These are phyloP conservation scores for Pseudopediastrum boryanum DNA, from an alignment of 139 green algal genomes.

Conservation along the genomic window DNA sequence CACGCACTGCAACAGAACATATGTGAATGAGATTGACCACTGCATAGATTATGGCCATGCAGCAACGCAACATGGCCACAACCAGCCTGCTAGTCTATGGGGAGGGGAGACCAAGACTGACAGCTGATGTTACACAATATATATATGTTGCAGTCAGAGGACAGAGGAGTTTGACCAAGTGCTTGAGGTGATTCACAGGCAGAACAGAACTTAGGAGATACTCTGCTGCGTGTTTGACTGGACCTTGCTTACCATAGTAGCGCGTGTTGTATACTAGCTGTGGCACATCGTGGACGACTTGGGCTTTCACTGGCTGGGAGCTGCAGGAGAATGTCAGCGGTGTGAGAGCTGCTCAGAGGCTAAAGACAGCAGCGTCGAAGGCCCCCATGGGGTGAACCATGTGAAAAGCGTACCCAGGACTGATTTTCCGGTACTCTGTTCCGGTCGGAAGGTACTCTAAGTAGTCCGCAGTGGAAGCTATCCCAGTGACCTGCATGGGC, in stretches of 20 bases:
- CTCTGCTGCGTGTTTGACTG: no score
- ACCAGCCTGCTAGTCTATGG: no score
- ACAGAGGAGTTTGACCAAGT: conserved; percentile 4
- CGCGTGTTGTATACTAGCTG: conserved; percentile 80
- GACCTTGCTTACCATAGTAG: conserved; percentile 63
- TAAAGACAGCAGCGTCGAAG: no score
- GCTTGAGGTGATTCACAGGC: not conserved
- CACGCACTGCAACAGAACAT: no score
- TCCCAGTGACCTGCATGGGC: conserved; percentile 41
- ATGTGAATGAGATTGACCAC: not conserved
- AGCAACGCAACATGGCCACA: no score
- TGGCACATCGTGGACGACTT: conserved; percentile 61
- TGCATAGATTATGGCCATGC: not conserved
- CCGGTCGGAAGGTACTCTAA: conserved; percentile 48
- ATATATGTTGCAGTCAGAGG: no score
- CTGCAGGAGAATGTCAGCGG: conserved; percentile 44
- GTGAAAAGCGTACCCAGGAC: conserved; percentile 40
- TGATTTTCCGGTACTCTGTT: conserved; percentile 45
- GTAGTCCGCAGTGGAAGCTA: conserved; percentile 43
- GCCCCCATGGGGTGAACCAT: no score
- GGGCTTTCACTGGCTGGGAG: conserved; percentile 59
- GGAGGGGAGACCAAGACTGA: no score
- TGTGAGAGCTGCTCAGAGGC: no score
- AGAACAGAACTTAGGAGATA: no score
- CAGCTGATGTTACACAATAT: no score